A percentile compares a stretch with the other conserved stretches of the same genome.
Conservation (phyloP, 2,329 filamentous ascomycete species). For the Colletotrichum somersetense region DNA sequence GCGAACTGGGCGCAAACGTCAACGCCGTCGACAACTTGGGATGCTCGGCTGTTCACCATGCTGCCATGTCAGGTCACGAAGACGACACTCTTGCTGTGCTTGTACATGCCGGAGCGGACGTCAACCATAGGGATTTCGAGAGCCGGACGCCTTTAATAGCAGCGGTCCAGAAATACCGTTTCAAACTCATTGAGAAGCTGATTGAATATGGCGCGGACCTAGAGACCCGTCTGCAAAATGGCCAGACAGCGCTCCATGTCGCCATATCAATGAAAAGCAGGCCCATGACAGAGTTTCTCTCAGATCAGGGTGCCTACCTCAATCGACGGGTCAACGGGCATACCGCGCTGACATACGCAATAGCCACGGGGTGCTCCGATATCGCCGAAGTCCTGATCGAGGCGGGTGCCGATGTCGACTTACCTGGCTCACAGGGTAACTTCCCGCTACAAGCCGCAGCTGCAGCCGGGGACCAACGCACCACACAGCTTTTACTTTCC, state of each 20-base stretch:
- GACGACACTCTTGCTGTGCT: conserved; percentile 44
- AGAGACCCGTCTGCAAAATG: conserved; percentile 41
- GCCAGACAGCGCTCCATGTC: conserved; percentile 44
- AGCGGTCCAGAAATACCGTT: conserved; percentile 42
- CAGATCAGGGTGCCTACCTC: conserved; percentile 44
- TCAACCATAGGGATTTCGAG: conserved; percentile 39
- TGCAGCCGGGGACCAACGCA: conserved; percentile 55
- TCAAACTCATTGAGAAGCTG: conserved; percentile 40
- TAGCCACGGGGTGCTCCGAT: conserved; percentile 45
- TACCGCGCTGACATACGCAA: conserved; percentile 45
- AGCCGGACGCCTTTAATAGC: conserved; percentile 44
- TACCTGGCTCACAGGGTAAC: conserved; percentile 37
- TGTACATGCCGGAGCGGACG: conserved; percentile 42
- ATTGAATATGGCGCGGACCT: conserved; percentile 45
- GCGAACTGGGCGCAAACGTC: conserved; percentile 44
- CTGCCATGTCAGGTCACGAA: conserved; percentile 39
- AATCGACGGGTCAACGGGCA: conserved; percentile 41
- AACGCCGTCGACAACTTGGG: conserved; percentile 44
- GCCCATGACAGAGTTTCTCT: conserved; percentile 43
- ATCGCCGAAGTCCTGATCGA: conserved; percentile 44
- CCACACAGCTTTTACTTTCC: conserved; percentile 42
- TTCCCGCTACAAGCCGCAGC: conserved; percentile 59
- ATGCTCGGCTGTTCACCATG: conserved; percentile 45
- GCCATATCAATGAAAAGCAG: conserved; percentile 43
- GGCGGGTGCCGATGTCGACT: conserved; percentile 43